phyloP scores from a whole-genome alignment of 2,329 filamentous ascomycete species.

The Metarhizium robertsii region DNA sequence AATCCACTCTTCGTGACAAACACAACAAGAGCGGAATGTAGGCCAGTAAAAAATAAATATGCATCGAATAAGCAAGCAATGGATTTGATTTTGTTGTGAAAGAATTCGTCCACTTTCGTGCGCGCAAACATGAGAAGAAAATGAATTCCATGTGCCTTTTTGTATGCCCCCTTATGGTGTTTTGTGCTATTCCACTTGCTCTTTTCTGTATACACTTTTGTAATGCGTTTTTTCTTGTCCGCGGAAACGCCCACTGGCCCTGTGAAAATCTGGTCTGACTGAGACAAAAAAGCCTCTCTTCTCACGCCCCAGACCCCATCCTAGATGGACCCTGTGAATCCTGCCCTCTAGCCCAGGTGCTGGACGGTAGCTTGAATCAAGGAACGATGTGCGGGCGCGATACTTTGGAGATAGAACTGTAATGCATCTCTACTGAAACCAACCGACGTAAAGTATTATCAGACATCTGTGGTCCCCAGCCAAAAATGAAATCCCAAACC shows the following conservation, averaged over 20 bases:
- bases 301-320: background rate
- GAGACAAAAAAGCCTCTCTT: background rate
- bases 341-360: background rate
- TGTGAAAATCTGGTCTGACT: background rate
- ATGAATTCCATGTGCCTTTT: background rate
- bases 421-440: background rate
- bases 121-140: background rate
- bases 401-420: background rate
- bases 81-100: background rate
- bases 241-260: background rate
- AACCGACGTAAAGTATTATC: background rate
- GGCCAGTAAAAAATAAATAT: background rate
- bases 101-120: background rate
- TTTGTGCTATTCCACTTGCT: background rate
- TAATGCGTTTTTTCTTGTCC: background rate
- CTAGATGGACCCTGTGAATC: background rate
- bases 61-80: slow-evolving; percentile 1
- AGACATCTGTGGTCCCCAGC: background rate
- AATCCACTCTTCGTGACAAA: background rate
- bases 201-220: background rate
- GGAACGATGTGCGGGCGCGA: background rate
- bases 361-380: background rate
- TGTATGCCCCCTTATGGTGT: slow-evolving; percentile 1
- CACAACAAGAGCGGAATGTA: background rate
- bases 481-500: background rate